Evolutionary conservation across 441 rosid genomes (phyloP), one percentile per base, ranked within the genome.

Genomic region (Croton laevigatus): DNA sequence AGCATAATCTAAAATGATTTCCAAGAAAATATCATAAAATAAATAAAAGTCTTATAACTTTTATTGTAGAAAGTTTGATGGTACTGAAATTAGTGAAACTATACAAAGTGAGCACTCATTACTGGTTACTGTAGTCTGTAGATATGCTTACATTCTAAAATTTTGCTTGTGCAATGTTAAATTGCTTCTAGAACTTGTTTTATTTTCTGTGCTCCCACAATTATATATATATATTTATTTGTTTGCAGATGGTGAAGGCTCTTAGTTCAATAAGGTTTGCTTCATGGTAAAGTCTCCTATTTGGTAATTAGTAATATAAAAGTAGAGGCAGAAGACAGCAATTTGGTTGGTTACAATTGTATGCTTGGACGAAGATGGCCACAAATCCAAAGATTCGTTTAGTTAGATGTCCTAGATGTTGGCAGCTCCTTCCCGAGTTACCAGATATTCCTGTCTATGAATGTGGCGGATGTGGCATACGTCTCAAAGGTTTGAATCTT

Each of bases 341-440:
- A 40, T 40, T 40, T 6, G 44, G 44, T 6, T 27, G 32, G 32
- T 27, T 27, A 2, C 53, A 60, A 9, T 32, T 17, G 17, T 22
- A 1, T 37, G 54, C 62, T 69, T 27, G 74, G 75, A 74, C 60
- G 75, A 79, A 74, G 71, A 89, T 84, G 94, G 81, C 71, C 68
- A 71, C 74, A n/a, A 66, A 79, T 68, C 62, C 80, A 42, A 83
- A 74, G 75, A 60, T 87, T 78, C 86, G 96, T 68, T 42, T 91
- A 2, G 98, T 95, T 64, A 83, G 76, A 74, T 93, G 99, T 66
- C 98, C 99, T n/a, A 88, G 78, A 69, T 95, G 99, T 75, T 51
- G 69, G 6, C 49, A 72, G 72, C 70, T 93, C 80, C 96, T 95
- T 65, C 85, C 79, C 1, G 99, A 93, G 83, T 74, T 81, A 8